phyloP scores from a whole-genome alignment of 768 basidiomycete species.

The Dentipellis sp. region DNA sequence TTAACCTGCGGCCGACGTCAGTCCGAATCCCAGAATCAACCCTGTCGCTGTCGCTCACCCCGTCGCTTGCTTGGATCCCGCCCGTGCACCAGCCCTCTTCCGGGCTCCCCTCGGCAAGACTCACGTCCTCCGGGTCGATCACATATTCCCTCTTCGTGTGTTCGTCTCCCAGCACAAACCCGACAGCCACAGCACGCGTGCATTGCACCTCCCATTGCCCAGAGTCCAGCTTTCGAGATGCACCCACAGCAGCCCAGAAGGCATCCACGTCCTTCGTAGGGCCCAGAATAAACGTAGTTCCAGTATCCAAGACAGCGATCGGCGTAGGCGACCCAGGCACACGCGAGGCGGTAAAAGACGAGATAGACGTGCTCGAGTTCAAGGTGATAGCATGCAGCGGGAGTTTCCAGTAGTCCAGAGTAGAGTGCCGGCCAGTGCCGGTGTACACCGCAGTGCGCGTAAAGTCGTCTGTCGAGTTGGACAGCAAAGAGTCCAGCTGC shows the following conservation, averaged over 20 bases:
- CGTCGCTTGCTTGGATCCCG: slow-evolving; percentile 45
- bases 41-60: slow-evolving; percentile 21
- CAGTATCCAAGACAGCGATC: slow-evolving; percentile 56
- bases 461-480: slow-evolving; percentile 24
- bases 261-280: slow-evolving; percentile 42
- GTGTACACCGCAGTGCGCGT: slow-evolving; percentile 31
- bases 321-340: slow-evolving; percentile 30
- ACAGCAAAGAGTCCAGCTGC: slow-evolving; percentile 29
- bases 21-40: background rate
- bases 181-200: slow-evolving; percentile 35
- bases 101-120: slow-evolving; percentile 34
- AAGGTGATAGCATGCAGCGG: slow-evolving; percentile 36
- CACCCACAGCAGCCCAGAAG: slow-evolving; percentile 42
- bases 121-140: slow-evolving; percentile 43
- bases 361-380: slow-evolving; percentile 27
- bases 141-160: slow-evolving; percentile 27
- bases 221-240: slow-evolving; percentile 25
- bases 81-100: slow-evolving; percentile 44
- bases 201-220: slow-evolving; percentile 43
- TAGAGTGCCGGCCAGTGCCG: slow-evolving; percentile 18
- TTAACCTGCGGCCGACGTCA: slow-evolving; percentile 25
- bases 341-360: slow-evolving; percentile 33
- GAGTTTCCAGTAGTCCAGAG: slow-evolving; percentile 53
- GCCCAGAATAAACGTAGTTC: slow-evolving; percentile 48
- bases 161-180: slow-evolving; percentile 34